Evolutionary conservation across 176 grass and related monocot species (phyloP).

Genomic region (Musa beccarii): DNA sequence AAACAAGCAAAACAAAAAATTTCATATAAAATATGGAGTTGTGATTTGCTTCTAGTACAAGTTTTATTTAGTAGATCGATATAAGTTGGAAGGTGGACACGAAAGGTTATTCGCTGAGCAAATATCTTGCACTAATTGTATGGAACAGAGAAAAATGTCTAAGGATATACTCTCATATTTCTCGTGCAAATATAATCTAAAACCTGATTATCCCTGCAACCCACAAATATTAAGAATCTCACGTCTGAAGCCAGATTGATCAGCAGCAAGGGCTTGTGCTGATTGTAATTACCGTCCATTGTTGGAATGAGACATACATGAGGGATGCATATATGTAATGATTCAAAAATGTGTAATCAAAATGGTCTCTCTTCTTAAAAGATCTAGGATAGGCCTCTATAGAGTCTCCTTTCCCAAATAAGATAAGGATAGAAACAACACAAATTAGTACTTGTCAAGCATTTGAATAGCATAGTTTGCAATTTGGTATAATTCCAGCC

Average conservation of each 20-base stretch:
- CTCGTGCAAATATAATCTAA: no score
- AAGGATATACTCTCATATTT: no score
- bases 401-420: not conserved
- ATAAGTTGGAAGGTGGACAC: not conserved
- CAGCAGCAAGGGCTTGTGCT: no score
- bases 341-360: not conserved
- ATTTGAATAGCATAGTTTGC: not conserved
- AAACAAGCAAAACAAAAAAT: constrained; percentile 2
- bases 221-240: no score
- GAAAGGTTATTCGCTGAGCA: no score
- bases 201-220: no score
- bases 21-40: not conserved
- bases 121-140: not conserved
- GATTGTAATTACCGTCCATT: no score
- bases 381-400: not conserved
- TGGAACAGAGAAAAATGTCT: not conserved
- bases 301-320: not conserved
- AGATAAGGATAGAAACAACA: no score
- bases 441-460: not conserved
- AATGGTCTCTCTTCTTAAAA: not conserved
- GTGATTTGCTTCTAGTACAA: not conserved
- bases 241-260: no score
- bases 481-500: not conserved
- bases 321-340: not conserved
- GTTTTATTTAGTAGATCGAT: not conserved